Conservation (phyloP, 2,329 filamentous ascomycete genomes). For the Fusarium subtropicale region DNA sequence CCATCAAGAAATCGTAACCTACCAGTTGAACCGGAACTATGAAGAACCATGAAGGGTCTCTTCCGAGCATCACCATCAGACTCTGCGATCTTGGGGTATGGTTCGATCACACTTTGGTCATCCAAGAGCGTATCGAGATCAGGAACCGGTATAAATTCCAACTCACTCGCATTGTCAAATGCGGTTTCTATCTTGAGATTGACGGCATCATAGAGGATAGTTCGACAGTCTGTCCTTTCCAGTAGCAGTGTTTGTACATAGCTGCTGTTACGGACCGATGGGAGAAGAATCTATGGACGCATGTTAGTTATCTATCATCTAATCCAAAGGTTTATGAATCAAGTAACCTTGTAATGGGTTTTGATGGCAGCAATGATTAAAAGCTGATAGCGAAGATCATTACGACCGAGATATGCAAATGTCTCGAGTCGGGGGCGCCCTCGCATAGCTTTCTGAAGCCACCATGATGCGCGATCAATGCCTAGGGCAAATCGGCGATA, state of each 20-base stretch:
- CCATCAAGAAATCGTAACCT: neutral
- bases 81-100: neutral
- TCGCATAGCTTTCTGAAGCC: neutral
- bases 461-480: neutral
- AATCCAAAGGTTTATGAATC: fast-evolving
- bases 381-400: neutral
- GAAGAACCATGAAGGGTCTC: neutral
- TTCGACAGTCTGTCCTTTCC: neutral
- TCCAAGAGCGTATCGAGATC: neutral
- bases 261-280: neutral
- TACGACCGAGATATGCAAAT: neutral
- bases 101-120: neutral
- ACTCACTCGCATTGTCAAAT: neutral
- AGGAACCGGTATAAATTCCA: neutral
- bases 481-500: neutral
- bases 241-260: neutral
- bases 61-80: neutral
- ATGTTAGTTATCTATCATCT: neutral
- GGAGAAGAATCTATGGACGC: neutral
- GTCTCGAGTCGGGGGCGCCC: neutral
- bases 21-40: neutral
- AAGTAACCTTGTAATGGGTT: neutral
- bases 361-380: neutral
- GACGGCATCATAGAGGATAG: neutral
- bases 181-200: neutral